A percentile compares a stretch with the other conserved stretches of the same genome.
Conservation (phyloP, 495 filamentous ascomycete species). For the Parachaetomium inaequale region DNA sequence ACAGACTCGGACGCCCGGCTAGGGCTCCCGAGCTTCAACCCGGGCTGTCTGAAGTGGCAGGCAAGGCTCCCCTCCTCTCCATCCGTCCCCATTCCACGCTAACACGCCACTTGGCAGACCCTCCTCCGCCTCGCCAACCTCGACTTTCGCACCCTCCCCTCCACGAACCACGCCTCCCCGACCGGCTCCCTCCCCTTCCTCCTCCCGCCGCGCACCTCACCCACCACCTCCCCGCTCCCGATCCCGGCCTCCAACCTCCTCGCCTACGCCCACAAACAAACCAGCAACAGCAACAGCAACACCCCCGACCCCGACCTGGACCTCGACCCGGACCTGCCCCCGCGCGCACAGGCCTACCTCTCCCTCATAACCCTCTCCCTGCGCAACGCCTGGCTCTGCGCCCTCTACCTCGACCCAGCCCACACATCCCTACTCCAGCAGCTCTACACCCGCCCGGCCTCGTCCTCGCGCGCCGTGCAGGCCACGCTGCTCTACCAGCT, state of each 20-base stretch:
- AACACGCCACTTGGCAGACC: constrained; percentile 50
- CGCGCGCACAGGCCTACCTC: constrained; percentile 71
- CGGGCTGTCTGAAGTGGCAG: constrained; percentile 95
- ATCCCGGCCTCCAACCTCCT: constrained; percentile 26
- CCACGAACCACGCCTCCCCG: constrained; percentile 91
- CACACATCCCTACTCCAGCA: constrained; percentile 61
- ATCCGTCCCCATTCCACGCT: constrained; percentile 10
- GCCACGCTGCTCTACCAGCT: constrained; percentile 60
- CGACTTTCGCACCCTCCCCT: constrained; percentile 63
- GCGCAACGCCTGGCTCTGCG: constrained; percentile 82
- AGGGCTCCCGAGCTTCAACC: constrained; percentile 81
- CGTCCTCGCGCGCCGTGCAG: constrained; percentile 61
- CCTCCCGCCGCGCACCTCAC: constrained; percentile 49
- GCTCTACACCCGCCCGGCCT: constrained; percentile 65
- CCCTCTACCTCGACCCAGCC: constrained; percentile 66
- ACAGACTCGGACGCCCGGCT: constrained; percentile 57
- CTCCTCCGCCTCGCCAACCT: constrained; percentile 76
- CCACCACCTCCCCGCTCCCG: constrained; percentile 25
- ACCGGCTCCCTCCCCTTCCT: constrained; percentile 85
- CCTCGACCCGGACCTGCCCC: constrained; percentile 3
- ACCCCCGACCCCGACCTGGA: not conserved
- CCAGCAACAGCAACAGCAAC: constrained; percentile 24
- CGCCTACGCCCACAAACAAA: constrained; percentile 56
- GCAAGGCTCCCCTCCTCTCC: constrained; percentile 45
- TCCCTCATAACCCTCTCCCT: constrained; percentile 75